Evolutionary conservation across 495 filamentous ascomycete species (phyloP), one percentile per base, ranked within the genome.

Genomic region (Chaetomidium leptoderma): DNA sequence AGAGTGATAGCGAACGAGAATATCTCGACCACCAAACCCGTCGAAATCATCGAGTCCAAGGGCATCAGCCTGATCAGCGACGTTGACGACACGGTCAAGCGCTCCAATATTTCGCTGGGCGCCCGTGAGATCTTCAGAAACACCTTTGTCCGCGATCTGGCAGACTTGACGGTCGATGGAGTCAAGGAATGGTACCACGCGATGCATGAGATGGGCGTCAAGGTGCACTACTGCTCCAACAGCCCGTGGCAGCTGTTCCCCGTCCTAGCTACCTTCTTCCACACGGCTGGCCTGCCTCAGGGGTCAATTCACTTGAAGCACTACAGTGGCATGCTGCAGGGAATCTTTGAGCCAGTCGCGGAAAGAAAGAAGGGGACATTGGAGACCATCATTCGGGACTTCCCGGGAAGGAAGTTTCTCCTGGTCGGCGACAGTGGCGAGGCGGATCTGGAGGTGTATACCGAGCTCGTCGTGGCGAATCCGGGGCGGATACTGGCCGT

Each of bases 31-130:
- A 86, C 85, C 1, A 86, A 90, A 59, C 80, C 85, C 14, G 79
- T 97, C 35, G 75, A 82, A 37, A 76, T 96, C 27, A 89, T 87
- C 17, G 87, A 95, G 52, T 80, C 88, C 0, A 75, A 70, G n/a
- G 93, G 93, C 23, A 79, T 99, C 60, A 97, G 92, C 66, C 55
- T 99, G 52, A 97, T 99, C 65, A 97, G 90, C 66, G 93, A 99
- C 64, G 92, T 99, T 57, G 93, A 99, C 66, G 93, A 99, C 70
- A 99, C 93, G 0, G 87, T 99, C 58, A 99, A 99, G 68, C 90
- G 91, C 63, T 97, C 95, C 2, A 93, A 89, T 14, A 93, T 99
- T 61, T 77, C 81, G 6, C 80, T 82, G 59, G 93, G 95, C 0
- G 86, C 92, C 0, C 86, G 89, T 39, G 93, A 99, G 69, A 95